Conservation (phyloP, 345 rosid genomes). For the Rhizophora apiculata region DNA sequence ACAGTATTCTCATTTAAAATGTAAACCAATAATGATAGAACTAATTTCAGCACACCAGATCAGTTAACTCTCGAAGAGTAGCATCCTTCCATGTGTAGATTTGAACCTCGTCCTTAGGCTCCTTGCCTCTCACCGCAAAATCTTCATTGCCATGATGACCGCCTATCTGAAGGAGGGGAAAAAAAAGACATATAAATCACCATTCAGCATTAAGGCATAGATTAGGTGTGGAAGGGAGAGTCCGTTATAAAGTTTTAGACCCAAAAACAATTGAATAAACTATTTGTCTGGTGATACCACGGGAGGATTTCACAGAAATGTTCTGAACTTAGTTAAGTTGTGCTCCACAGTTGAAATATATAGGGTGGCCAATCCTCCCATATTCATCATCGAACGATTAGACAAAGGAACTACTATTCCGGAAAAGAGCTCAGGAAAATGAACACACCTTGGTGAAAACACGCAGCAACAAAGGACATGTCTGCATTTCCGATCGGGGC, state of each 20-base stretch:
- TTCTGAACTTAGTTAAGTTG: too few relatives aligned
- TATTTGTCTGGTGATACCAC: not conserved
- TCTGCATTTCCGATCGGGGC: constrained; percentile 40
- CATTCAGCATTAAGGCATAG: not conserved
- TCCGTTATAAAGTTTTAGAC: too few relatives aligned
- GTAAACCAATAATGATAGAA: not conserved
- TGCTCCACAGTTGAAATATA: too few relatives aligned
- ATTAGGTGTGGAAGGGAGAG: too few relatives aligned
- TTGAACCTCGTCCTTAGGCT: constrained; percentile 94
- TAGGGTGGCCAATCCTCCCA: too few relatives aligned
- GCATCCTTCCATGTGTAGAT: constrained; percentile 99
- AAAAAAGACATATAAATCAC: not conserved
- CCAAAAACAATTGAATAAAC: too few relatives aligned
- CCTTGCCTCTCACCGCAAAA: constrained; percentile 94
- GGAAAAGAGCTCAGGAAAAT: not conserved
- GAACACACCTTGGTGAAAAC: constrained; percentile 84
- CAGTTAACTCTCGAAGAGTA: constrained; percentile 79
- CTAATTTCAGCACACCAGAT: constrained; percentile 49
- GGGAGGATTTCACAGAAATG: too few relatives aligned
- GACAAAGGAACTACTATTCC: not conserved
- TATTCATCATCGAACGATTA: not conserved
- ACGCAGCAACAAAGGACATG: constrained; percentile 90
- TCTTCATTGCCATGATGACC: constrained; percentile 80
- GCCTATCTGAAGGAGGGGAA: constrained; percentile 43
- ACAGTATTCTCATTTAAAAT: too few relatives aligned